phyloP scores from a whole-genome alignment of 2,329 filamentous ascomycete species.

The Pseudogymnoascus sp. region DNA sequence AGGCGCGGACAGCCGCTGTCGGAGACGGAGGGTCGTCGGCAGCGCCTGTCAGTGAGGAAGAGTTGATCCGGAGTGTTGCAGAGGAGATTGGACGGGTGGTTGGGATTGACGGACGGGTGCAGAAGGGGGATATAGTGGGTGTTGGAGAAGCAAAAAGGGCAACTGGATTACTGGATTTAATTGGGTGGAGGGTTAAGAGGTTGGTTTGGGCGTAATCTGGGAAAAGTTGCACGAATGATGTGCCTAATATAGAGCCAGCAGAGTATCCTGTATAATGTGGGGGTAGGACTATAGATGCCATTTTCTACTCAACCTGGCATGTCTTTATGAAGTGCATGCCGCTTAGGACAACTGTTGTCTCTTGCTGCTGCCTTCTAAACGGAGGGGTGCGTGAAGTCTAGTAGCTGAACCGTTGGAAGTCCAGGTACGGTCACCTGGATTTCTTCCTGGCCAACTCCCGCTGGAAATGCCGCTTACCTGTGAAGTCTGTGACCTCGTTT shows the following conservation, averaged over 20 bases:
- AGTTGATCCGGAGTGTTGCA: conserved; percentile 50
- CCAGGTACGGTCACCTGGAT: too few species aligned
- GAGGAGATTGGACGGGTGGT: conserved; percentile 67
- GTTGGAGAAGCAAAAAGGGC: conserved; percentile 77
- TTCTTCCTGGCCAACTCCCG: not conserved
- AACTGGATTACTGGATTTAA: conserved; percentile 75
- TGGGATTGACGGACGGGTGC: conserved; percentile 32
- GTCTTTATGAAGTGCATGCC: not conserved
- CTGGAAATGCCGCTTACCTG: not conserved
- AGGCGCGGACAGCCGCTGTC: conserved; percentile 35
- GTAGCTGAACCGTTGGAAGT: not conserved
- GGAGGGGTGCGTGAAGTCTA: not conserved
- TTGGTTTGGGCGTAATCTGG: conserved; percentile 63
- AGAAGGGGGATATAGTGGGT: conserved; percentile 66
- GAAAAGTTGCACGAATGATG: not conserved
- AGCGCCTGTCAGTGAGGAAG: conserved; percentile 34
- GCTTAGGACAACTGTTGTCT: not conserved
- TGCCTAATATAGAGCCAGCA: not conserved
- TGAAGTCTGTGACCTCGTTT: too few species aligned
- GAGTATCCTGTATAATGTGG: not conserved
- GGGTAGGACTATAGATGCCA: not conserved
- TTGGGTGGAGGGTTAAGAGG: conserved; percentile 87
- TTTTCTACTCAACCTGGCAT: not conserved
- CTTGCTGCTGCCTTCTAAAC: not conserved
- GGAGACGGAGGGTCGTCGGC: conserved; percentile 18